Conservation (phyloP, 78 protist species). For the Anaeramoeba ignava region DNA sequence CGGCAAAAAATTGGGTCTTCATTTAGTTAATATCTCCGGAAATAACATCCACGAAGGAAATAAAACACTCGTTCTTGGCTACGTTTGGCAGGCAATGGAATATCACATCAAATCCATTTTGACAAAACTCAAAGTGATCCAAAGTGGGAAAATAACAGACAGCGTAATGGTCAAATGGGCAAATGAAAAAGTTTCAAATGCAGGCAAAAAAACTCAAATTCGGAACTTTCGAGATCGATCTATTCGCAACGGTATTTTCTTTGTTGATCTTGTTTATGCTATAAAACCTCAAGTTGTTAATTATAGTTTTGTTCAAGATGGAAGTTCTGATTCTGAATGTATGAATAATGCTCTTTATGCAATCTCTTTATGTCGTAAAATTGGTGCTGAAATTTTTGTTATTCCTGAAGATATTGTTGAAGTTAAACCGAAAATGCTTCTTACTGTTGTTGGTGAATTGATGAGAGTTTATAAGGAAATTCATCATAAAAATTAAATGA, state of each 20-base stretch:
- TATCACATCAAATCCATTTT: conserved; percentile 25
- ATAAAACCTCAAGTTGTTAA: conserved; percentile 41
- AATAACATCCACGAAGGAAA: conserved; percentile 64
- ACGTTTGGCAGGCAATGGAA: too few species aligned
- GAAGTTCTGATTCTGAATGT: conserved; percentile 33
- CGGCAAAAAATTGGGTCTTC: conserved; percentile 33
- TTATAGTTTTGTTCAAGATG: not conserved
- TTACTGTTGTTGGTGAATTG: too few species aligned
- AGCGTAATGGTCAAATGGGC: conserved; percentile 52
- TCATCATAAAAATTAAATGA: too few species aligned
- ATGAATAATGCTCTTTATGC: conserved; percentile 41
- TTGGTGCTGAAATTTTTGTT: conserved; percentile 9
- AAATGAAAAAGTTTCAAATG: conserved; percentile 27
- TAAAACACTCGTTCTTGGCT: conserved; percentile 52
- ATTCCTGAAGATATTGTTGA: conserved; percentile 13
- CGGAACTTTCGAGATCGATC: conserved; percentile 44
- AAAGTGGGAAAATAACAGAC: conserved; percentile 53
- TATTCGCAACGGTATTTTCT: conserved; percentile 32
- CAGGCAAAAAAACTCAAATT: conserved; percentile 30
- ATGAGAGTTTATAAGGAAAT: too few species aligned
- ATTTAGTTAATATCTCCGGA: conserved; percentile 65
- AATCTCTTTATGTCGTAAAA: conserved; percentile 8
- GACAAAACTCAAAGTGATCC: conserved; percentile 8
- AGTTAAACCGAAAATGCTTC: conserved; percentile 12
- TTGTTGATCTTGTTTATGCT: conserved; percentile 58